Conservation (phyloP, 345 rosid genomes). For the Camelina sativa region DNA sequence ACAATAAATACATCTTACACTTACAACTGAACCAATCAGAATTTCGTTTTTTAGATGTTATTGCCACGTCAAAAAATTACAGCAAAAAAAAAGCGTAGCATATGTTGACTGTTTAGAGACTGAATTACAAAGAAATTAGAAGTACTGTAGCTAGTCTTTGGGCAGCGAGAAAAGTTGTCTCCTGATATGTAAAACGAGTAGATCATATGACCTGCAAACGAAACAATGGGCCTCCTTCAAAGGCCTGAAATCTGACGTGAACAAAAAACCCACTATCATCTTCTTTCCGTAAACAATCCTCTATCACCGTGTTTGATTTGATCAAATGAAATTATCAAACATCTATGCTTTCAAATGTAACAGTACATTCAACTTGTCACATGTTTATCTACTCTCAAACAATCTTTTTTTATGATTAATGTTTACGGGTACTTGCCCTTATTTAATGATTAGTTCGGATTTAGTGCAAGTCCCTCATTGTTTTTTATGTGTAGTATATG, state of each 20-base stretch:
- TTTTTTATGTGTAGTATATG: not conserved
- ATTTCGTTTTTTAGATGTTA: no score
- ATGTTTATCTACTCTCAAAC: not conserved
- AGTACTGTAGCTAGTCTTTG: no score
- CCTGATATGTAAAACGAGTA: no score
- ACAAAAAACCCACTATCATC: slow-evolving; percentile 6
- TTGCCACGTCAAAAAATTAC: no score
- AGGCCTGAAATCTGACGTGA: slow-evolving; percentile 8
- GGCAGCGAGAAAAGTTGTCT: no score
- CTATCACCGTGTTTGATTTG: not conserved
- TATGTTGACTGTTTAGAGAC: no score
- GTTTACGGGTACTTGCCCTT: no score
- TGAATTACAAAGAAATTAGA: no score
- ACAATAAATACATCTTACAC: no score
- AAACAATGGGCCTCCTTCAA: slow-evolving; percentile 1
- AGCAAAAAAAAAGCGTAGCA: no score
- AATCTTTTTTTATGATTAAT: no score
- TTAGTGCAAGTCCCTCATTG: not conserved
- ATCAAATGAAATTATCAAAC: not conserved
- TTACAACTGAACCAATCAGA: no score
- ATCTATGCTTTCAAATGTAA: not conserved
- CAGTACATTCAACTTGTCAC: not conserved
- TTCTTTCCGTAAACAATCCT: not conserved
- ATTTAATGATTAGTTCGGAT: not conserved
- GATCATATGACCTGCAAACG: not conserved